Conservation (phyloP, 768 basidiomycete genomes). For the Tephrocybe sp. region DNA sequence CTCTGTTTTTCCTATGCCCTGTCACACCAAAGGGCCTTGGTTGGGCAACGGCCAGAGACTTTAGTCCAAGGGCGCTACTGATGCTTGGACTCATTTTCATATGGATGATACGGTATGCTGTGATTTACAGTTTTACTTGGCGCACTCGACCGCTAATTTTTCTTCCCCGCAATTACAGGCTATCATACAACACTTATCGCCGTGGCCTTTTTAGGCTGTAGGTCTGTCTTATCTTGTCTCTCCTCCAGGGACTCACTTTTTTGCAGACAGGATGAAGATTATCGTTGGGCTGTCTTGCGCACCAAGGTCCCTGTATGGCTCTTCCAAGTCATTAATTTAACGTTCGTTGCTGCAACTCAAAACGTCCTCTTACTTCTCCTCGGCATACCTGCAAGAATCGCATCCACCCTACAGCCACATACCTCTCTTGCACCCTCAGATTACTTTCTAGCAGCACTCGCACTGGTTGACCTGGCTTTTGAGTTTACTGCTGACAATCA, state of each 20-base stretch:
- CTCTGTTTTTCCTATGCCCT: conserved; percentile 43
- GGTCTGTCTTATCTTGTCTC: conserved; percentile 18
- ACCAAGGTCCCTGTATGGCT: conserved; percentile 41
- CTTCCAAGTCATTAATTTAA: conserved; percentile 46
- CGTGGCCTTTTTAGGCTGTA: conserved; percentile 78
- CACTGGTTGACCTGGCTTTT: conserved; percentile 54
- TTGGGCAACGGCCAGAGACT: conserved; percentile 38
- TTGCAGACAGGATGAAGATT: conserved; percentile 79
- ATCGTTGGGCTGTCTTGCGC: conserved; percentile 84
- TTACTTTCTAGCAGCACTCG: conserved; percentile 53
- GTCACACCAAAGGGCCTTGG: conserved; percentile 51
- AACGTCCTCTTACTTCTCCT: conserved; percentile 78
- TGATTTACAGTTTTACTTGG: conserved; percentile 16
- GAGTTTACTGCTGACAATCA: conserved; percentile 93
- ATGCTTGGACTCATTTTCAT: conserved; percentile 69
- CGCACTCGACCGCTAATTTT: conserved; percentile 10
- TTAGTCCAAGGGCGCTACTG: conserved; percentile 68
- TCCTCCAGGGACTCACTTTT: neutral
- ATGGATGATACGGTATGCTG: conserved; percentile 57
- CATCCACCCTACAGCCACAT: conserved; percentile 52
- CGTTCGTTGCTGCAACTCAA: conserved; percentile 77
- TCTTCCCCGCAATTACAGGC: conserved; percentile 33
- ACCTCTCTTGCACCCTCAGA: conserved; percentile 56
- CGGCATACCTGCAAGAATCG: conserved; percentile 57
- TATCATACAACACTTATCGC: conserved; percentile 81